Base-by-base conservation (phyloP, 2,329 filamentous ascomycete species). In the Colletotrichum sp. region DNA sequence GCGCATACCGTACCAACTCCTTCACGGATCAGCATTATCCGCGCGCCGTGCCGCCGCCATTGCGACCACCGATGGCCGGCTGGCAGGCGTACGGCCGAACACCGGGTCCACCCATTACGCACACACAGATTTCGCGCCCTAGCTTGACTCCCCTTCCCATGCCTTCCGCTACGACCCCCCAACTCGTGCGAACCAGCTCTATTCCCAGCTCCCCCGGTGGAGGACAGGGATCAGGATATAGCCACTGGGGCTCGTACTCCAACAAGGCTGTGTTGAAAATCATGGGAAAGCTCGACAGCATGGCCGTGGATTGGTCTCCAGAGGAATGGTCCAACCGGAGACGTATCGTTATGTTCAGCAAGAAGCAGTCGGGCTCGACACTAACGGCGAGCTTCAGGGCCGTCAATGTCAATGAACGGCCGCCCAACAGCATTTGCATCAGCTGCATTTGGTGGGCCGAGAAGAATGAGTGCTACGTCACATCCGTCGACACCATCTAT, bases 391-490 rank as follows among this genome's bases (percentile, higher is more conserved):
- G 90, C 16, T 98, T 98, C 86, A 92, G 93, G 66, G 89, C 96
- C 0, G 93, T 98, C 63, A 90, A 94, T 19, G 92, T 92, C 16
- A 94, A 95, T 80, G 94, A 98, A 77, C 92, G 96, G 27, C 91
- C 93, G 2, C 92, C 93, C 4, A 94, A 96, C 86, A 96, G 94
- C 85, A 96, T 98, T 76, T 98, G 96, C 86, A 95, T 99, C 83
- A 98, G 96, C 85, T 99, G 97, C 88, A 99, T 99, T 82, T 96
- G 93, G 89, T 99, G 97, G 97, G 94, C 94, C 74, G 96, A 98
- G 85, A 98, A 96, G 86, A 88, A 93, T 64, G 95, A 98, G 81
- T 98, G 94, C 85, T 98, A 93, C 83, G 96, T 98, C 70, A 98
- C 97, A 4, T 98, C 96, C 68, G 97, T 99, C 22, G 97, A 99